phyloP scores from a whole-genome alignment of 768 basidiomycete species.

The Psilocybe cubensis region DNA sequence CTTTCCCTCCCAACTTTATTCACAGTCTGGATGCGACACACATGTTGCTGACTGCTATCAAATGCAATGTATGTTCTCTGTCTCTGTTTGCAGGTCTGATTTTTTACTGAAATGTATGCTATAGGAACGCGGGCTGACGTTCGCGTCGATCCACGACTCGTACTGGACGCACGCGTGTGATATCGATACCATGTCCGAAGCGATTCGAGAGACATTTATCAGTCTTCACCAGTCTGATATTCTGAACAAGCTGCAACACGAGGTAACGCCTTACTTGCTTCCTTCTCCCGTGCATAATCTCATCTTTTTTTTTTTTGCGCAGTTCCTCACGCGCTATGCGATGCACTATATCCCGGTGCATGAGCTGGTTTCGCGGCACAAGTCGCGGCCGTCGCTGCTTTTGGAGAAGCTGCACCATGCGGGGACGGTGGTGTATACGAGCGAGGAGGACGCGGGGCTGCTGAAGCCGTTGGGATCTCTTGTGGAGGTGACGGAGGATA shows the following conservation, averaged over 20 bases:
- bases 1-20: slow-evolving; percentile 99
- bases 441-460: slow-evolving; percentile 39
- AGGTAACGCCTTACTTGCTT: slow-evolving; percentile 47
- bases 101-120: slow-evolving; percentile 4
- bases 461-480: slow-evolving; percentile 36
- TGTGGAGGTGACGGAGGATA: slow-evolving; percentile 41
- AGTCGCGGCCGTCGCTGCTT: slow-evolving; percentile 14
- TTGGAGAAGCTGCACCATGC: slow-evolving; percentile 45
- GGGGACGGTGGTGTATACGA: slow-evolving; percentile 48
- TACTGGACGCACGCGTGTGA: slow-evolving; percentile 96
- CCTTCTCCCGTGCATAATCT: neutral
- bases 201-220: slow-evolving; percentile 94
- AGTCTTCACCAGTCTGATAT: slow-evolving; percentile 89
- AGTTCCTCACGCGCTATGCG: slow-evolving; percentile 82
- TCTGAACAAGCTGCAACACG: slow-evolving; percentile 67
- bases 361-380: slow-evolving; percentile 36
- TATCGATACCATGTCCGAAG: slow-evolving; percentile 85
- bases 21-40: slow-evolving; percentile 98
- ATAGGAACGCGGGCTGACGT: slow-evolving; percentile 75
- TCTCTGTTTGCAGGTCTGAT: neutral
- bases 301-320: neutral
- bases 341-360: slow-evolving; percentile 68
- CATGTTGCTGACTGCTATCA: slow-evolving; percentile 95
- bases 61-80: slow-evolving; percentile 66
- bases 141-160: slow-evolving; percentile 97